Evolutionary conservation across 202 grass and related monocot species (phyloP).

Genomic region (Zoysia matrella): DNA sequence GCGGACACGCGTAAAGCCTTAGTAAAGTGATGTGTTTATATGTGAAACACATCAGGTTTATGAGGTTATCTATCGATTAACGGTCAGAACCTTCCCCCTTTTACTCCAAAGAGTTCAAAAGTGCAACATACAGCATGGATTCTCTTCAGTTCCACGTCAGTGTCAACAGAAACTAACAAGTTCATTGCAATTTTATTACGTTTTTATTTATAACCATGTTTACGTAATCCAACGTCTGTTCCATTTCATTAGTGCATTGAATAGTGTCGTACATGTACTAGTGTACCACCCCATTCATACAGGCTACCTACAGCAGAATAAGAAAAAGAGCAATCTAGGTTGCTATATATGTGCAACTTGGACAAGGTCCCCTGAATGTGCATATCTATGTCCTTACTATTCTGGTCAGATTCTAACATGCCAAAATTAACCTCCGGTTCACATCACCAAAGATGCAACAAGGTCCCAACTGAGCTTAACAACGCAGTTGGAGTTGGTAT

Average conservation of each 20-base stretch:
- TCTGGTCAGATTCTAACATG: constrained; percentile 49
- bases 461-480: not conserved
- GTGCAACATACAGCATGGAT: not conserved
- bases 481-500: not conserved
- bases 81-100: constrained; percentile 29
- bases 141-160: not conserved
- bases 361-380: constrained; percentile 51
- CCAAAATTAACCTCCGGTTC: constrained; percentile 28
- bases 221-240: not conserved
- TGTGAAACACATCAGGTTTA: constrained; percentile 22
- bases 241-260: constrained; percentile 26
- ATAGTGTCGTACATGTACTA: constrained; percentile 35
- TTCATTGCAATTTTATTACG: not conserved
- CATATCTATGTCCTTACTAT: constrained; percentile 57
- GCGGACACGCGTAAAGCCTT: constrained; percentile 34
- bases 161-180: not conserved
- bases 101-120: not conserved
- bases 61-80: constrained; percentile 10
- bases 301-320: constrained; percentile 40
- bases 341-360: constrained; percentile 42
- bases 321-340: constrained; percentile 41
- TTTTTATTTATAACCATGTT: not conserved
- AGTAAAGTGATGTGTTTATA: constrained; percentile 28
- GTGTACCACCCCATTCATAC: not conserved
- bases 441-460: not conserved